Evolutionary conservation across 371 early-diverging fungal genomes (phyloP), one percentile per base, ranked within the genome.

Genomic region (Mucor velutinosus): DNA sequence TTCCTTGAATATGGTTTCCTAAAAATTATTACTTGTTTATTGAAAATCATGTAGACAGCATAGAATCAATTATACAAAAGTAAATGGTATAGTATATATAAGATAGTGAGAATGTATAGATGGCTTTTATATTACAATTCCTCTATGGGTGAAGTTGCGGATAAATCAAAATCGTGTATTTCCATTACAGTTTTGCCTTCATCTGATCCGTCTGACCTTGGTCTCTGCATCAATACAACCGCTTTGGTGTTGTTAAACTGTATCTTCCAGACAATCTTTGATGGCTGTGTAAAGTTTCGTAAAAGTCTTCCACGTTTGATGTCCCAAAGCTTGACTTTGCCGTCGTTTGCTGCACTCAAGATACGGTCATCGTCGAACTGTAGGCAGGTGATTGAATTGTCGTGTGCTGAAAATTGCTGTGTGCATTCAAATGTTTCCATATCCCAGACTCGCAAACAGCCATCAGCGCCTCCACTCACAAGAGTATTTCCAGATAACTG

Each of bases 381-480:
- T 41, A 95, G 84, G 64, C 94, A 93, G 0, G 94, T 95, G 17
- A 95, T 92, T 0, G 94, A 92, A 33, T 92, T 92, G 29, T 87
- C 80, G 59, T 95, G 95, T 0, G 94, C 94, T 29, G 88, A 88
- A 15, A 94, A 86, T 32, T 86, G 87, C 29, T 87, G 87, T 32
- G 86, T 80, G 47, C 93, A 89, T 53, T 87, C 82, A 67, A 84
- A 83, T 25, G 80, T 89, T 14, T 82, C 78, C 19, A 93, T 87
- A 62, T 88, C 87, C 99, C 99, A 98, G 8, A 98, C 88, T 32
- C 94, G 88, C 23, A 94, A 80, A 49, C 89, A 88, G 1, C 94
- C 90, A 74, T 98, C 98, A 11, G 95, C 93, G 8, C 94, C 90
- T 7, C 94, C 95, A 59, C 89, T 94, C 37, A 93, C 91, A 15